phyloP scores from a whole-genome alignment of 257 asterid genomes.

The Capsicum pubescens region DNA sequence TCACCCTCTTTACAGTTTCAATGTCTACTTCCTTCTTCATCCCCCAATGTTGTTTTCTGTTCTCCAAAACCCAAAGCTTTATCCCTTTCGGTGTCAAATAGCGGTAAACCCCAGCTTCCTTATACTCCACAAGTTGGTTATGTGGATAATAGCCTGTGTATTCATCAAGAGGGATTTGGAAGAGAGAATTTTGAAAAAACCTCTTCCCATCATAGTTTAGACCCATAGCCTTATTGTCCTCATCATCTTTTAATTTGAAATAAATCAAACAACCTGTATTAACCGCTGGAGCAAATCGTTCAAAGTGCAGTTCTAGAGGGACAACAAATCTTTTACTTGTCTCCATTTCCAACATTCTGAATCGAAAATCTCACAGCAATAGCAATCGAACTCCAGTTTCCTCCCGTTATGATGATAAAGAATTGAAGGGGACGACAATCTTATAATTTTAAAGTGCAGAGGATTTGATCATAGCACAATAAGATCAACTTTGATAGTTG shows the following conservation, averaged over 20 bases:
- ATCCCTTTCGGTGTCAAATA: not conserved
- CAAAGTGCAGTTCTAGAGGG: not conserved
- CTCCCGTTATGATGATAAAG: not conserved
- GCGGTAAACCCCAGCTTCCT: not conserved
- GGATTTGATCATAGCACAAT: constrained; percentile 12
- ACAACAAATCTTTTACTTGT: not conserved
- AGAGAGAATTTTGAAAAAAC: not conserved
- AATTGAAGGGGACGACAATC: constrained; percentile 17
- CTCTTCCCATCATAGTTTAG: not conserved
- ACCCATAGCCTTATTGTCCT: not conserved
- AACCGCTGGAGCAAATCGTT: not conserved
- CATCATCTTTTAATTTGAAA: not conserved
- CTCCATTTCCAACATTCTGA: constrained; percentile 33
- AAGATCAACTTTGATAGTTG: not conserved
- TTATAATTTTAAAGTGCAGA: constrained; percentile 26
- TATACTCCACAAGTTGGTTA: not conserved
- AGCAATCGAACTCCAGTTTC: not conserved
- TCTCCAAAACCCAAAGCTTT: not conserved
- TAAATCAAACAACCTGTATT: not conserved
- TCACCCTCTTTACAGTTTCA: not conserved
- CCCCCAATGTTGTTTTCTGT: not conserved
- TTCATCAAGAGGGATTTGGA: not conserved
- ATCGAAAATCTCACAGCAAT: constrained; percentile 30
- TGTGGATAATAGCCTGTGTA: not conserved
- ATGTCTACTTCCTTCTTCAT: not conserved